Percentiles rank a stretch among this genome's conserved stretches.
These are phyloP conservation scores for Penicillium herquei DNA, from an alignment of 495 filamentous ascomycete species.

Conservation along the genomic window DNA sequence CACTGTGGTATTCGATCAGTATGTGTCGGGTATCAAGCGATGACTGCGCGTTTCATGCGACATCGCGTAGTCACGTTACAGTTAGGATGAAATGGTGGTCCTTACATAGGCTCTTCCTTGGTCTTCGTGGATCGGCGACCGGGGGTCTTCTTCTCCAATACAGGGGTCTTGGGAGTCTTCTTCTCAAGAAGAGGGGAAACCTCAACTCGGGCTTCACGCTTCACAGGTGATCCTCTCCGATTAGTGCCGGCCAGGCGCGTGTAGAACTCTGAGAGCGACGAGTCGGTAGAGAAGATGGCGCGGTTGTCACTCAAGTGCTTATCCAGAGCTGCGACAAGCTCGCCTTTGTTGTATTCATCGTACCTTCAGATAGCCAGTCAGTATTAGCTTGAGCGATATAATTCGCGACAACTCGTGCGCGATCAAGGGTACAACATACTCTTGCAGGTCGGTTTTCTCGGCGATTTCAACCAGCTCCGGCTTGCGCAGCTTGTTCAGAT, in stretches of 20 bases:
- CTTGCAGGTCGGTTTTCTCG: constrained; percentile 65
- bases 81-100: background rate
- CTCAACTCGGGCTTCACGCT: constrained; percentile 55
- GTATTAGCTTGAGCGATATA: background rate
- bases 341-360: constrained; percentile 70
- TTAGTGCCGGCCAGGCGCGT: constrained; percentile 54
- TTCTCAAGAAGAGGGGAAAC: constrained; percentile 25
- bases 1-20: constrained; percentile 12
- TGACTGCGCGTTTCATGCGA: constrained; percentile 1
- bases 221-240: constrained; percentile 65
- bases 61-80: background rate
- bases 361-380: constrained; percentile 49
- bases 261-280: constrained; percentile 74
- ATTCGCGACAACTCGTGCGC: constrained; percentile 10
- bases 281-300: constrained; percentile 56
- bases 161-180: constrained; percentile 27
- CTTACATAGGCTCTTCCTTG: constrained; percentile 50
- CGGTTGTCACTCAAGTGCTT: constrained; percentile 68
- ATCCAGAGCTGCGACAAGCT: constrained; percentile 77
- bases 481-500: constrained; percentile 84
- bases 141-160: constrained; percentile 31
- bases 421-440: constrained; percentile 47
- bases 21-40: background rate
- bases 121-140: constrained; percentile 36
- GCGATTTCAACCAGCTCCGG: constrained; percentile 74